A percentile compares a stretch with the other conserved stretches of the same genome.
These are phyloP conservation scores for Nitzschia sp. DNA, from an alignment of 108 stramenopile genomes.

Conservation along the genomic window DNA sequence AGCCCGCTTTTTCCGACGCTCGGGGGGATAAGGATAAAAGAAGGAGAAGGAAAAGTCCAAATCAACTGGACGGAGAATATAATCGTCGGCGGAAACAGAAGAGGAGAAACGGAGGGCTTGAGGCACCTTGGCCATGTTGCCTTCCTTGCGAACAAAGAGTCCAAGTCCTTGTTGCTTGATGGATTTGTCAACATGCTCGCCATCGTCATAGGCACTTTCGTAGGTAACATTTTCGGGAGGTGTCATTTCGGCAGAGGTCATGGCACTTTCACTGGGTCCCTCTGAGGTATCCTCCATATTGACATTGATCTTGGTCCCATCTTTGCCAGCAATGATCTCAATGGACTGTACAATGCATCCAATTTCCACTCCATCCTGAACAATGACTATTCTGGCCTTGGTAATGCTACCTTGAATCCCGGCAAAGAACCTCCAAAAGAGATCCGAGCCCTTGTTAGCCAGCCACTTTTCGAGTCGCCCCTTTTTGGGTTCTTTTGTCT, in stretches of 20 bases:
- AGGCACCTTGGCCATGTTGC: slow-evolving; percentile 27
- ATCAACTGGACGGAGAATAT: slow-evolving; percentile 41
- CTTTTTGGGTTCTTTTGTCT: background rate
- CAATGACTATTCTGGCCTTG: slow-evolving; percentile 44
- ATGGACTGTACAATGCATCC: slow-evolving; percentile 49
- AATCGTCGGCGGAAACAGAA: slow-evolving; percentile 47
- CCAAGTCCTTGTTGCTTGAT: slow-evolving; percentile 37
- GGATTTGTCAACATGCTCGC: slow-evolving; percentile 47
- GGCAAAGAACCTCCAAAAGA: slow-evolving; percentile 57
- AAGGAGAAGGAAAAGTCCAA: slow-evolving; percentile 35
- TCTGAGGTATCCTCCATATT: slow-evolving; percentile 13
- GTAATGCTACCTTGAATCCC: slow-evolving; percentile 41
- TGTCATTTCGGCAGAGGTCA: slow-evolving; percentile 12
- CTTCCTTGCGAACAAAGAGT: slow-evolving; percentile 41
- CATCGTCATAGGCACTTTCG: slow-evolving; percentile 37
- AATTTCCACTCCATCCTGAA: slow-evolving; percentile 51
- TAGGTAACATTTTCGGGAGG: slow-evolving; percentile 12
- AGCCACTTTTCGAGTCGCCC: slow-evolving; percentile 37
- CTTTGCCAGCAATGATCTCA: slow-evolving; percentile 32
- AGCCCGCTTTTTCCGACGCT: slow-evolving; percentile 28
- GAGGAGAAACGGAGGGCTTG: slow-evolving; percentile 25
- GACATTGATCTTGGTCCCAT: slow-evolving; percentile 26
- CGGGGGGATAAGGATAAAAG: slow-evolving; percentile 49
- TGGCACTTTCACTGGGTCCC: slow-evolving; percentile 1
- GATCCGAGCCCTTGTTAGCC: slow-evolving; percentile 29